Base-by-base conservation (phyloP, 78 protist species). In the Cyanophora paradoxa region DNA sequence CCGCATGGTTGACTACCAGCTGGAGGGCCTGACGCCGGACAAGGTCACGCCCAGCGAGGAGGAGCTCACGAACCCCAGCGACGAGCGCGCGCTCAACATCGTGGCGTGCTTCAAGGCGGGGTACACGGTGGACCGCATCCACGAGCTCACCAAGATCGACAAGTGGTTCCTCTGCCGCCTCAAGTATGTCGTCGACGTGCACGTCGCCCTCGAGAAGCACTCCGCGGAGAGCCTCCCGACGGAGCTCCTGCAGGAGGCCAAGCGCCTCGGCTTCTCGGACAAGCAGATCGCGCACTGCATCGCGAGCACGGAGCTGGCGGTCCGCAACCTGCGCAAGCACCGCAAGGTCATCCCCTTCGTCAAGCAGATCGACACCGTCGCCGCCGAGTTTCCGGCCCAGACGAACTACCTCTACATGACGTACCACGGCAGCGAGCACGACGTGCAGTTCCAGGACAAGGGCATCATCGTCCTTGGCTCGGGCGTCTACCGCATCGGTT, bases 291-390 rank as follows among this genome's bases (percentile, higher is more conserved):
- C 87, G 16, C 24, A 24, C 20, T 78, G 58, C 50, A 50, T 71
- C 22, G 65, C 66, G 62, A 37, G 78, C 22, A 44, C 88, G 20
- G 92, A 89, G 74, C 63, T 85, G 22, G 85, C 54, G 14, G 86
- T 91, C 34, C 82, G 94, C 26, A 36, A 3, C 6, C 10, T 8
- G 26, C 74, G 82, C 50, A 24, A 34, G 76, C 20, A 24, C 57
- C 2, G 7, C 66, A 0, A 31, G 31, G 42, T 94, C 61, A 7
- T 44, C 40, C 98, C 98, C 22, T 31, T 63, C 46, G 89, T 90
- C 50, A 94, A 94, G 90, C 98, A 95, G 78, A 95, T 95, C 59
- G 98, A 93, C 86, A 93, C 97, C 1, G 92, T 86, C 34, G 92
- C 94, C 33, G 97, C 97, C 24, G 98, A 95, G 85, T 90, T 76